Evolutionary conservation across 768 basidiomycete species (phyloP).

Genomic region (Rhodocollybia butyracea): DNA sequence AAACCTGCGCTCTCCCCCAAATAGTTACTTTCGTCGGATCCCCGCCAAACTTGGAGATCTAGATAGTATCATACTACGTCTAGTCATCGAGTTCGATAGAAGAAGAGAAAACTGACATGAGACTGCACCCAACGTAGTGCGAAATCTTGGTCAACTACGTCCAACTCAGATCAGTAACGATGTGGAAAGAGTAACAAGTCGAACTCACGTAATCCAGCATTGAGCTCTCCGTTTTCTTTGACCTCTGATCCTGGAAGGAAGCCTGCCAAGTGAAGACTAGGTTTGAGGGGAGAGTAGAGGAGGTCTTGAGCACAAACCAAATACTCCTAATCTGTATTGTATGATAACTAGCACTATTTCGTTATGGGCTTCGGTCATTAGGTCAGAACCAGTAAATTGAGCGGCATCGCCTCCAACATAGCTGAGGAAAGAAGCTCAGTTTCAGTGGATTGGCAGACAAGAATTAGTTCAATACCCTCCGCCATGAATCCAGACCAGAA

Average conservation of each 20-base stretch:
- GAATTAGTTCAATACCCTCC: slow-evolving; percentile 23
- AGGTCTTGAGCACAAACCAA: slow-evolving; percentile 13
- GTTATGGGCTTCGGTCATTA: slow-evolving; percentile 21
- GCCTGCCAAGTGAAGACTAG: slow-evolving; percentile 4
- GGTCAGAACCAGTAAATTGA: slow-evolving; percentile 16
- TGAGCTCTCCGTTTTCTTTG: slow-evolving; percentile 27
- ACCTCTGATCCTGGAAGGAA: slow-evolving; percentile 28
- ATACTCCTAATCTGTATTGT: slow-evolving; percentile 32
- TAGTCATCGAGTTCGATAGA: neutral
- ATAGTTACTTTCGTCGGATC: slow-evolving; percentile 30
- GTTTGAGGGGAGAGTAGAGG: neutral
- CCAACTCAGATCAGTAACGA: neutral
- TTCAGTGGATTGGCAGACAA: slow-evolving; percentile 17
- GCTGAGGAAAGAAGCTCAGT: slow-evolving; percentile 9
- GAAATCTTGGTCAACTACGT: slow-evolving; percentile 31
- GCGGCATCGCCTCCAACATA: slow-evolving; percentile 19
- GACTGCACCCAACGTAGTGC: slow-evolving; percentile 33
- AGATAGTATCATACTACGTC: neutral
- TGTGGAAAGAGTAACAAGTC: neutral
- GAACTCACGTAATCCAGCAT: slow-evolving; percentile 30
- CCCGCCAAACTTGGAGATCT: slow-evolving; percentile 33
- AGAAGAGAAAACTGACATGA: slow-evolving; percentile 18
- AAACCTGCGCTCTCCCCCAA: slow-evolving; percentile 33
- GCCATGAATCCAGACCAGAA: slow-evolving; percentile 35
- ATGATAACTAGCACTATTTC: slow-evolving; percentile 23